Evolutionary conservation across 345 rosid genomes (phyloP), one percentile per base, ranked within the genome.

Genomic region (Moricandia moricandioides): DNA sequence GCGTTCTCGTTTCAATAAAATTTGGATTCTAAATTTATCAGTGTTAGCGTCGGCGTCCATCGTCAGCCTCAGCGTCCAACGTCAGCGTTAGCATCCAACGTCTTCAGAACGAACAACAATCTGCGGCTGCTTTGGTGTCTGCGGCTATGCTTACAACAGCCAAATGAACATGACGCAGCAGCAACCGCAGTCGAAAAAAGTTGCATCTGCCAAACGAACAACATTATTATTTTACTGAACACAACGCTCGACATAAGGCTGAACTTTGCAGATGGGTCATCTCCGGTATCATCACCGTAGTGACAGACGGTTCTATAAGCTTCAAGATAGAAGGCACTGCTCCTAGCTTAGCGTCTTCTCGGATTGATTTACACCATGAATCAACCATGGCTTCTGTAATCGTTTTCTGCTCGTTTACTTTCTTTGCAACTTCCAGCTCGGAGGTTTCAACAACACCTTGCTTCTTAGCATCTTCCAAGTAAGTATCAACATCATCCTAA

Each of bases 281-380:
- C 91, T 60, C 83, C 97, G 0, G 81, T 79, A 74, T 95, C 99
- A 84, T 92, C 98, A 58, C 99, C 98, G 61, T 89, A 90, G 79
- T 95, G 99, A 74, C 97, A 90, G 9, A 98, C 98, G 65, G 85
- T 85, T 84, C 97, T 86, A 80, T 88, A 95, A 82, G 94, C 99
- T 82, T 87, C 88, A 90, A 64, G 61, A 95, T 87, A 72, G 90
- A 84, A 69, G 90, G 96, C 55, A 88, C 81, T 7, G 84, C 88
- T 64, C 96, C 85, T 72, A 92, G 67, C 80, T 84, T 89, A 1
- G 84, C 82, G 17, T 83, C 83, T 71, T 88, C 86, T 74, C 43
- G 74, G 68, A 88, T 87, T 62, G 88, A 74, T 16, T 80, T 76
- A 71, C 90, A 82, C 99, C 98, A 95, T 24, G 88, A 80, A 39